Evolutionary conservation across 1,284 basidiomycete species (phyloP), one percentile per base, ranked within the genome.

Genomic region (Papiliotrema terrestris): DNA sequence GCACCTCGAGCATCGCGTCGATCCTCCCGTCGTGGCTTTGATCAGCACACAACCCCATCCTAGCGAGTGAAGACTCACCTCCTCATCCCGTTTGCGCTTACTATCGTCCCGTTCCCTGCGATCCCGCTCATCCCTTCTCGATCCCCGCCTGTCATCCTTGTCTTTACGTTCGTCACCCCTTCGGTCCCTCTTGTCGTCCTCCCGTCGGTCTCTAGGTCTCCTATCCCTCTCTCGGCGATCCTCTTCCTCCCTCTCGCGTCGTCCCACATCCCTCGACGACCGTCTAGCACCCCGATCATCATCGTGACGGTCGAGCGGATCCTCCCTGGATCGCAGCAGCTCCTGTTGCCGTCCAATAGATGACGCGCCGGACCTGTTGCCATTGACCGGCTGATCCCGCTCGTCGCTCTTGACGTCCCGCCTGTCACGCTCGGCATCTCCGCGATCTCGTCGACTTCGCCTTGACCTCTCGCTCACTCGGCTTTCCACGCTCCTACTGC

Each of bases 71-170:
- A 51, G 37, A 19, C 39, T 22, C 22, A 45, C 36, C 13, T 35
- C 43, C 19, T 58, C 58, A 19, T 66, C 61, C 11, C 63, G 59
- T 15, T 69, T 62, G 36, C 55, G 52, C 11, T 63, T 63, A 23
- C 54, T 62, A 8, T 60, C 61, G 22, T 57, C 59, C 43, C 55
- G 55, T 32, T 35, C 53, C 23, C 58, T 55, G 37, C 20, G 46
- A 45, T 44, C 54, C 58, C 53, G 63, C 59, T 41, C 32, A 43
- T 49, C 55, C 55, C 60, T 49, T 56, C 61, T 19, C 53, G 57
- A 15, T 65, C 45, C 47, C 46, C 53, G 54, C 17, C 38, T 49
- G 2, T 45, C 52, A 43, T 62, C 62, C 14, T 49, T 39, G 3
- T 26, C 17, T 22, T n/a, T 22, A 8, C 37, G 26, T 25, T 44